Evolutionary conservation across 768 basidiomycete species (phyloP), one percentile per base, ranked within the genome.

Genomic region (Lyophyllum decastes): DNA sequence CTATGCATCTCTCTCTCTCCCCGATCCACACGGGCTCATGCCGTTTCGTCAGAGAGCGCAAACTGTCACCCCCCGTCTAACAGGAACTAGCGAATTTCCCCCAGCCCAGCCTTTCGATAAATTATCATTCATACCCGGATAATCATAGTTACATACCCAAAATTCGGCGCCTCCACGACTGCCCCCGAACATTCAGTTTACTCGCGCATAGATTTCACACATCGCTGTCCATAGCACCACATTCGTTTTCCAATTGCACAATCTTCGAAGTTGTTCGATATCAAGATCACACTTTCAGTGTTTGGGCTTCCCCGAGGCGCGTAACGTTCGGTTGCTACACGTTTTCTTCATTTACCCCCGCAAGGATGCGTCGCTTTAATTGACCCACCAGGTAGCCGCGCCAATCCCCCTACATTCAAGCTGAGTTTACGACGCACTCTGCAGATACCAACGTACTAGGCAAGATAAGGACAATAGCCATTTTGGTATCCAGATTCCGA

Each of bases 21-120:
- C 22, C 22, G 10, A 24, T 45, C 21, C 22, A 45, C 22, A 8
- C 22, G 30, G 17, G 27, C 48, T 49, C 33, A 30, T 33, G 2
- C 48, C 9, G n/a, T 24, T 17, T 35, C 19, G 47, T 16, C 49
- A 67, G 64, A 22, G 66, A 67, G 50, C 66, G 66, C 26, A 67
- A 60, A 52, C 41, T 65, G 22, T 59, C 64, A 16, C 56, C 63
- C 12, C 63, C 55, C 34, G 63, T 59, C n/a, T 59, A 30, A 47
- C 19, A 14, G 34, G 16, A 17, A 38, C 8, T 12, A 16, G 30
- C 3, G 35, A 17, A 38, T 12, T 17, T 16, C 14, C 6, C 16
- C 14, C 4, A 12, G 35, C 35, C 35, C 16, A 38, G 35, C 35
- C 35, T 38, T 11, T 12, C 16, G 11, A 7, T 38, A 38, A 38